These are phyloP conservation scores for Cladosporium sp. DNA, from an alignment of 2,329 filamentous ascomycete species.

Conservation along the genomic window DNA sequence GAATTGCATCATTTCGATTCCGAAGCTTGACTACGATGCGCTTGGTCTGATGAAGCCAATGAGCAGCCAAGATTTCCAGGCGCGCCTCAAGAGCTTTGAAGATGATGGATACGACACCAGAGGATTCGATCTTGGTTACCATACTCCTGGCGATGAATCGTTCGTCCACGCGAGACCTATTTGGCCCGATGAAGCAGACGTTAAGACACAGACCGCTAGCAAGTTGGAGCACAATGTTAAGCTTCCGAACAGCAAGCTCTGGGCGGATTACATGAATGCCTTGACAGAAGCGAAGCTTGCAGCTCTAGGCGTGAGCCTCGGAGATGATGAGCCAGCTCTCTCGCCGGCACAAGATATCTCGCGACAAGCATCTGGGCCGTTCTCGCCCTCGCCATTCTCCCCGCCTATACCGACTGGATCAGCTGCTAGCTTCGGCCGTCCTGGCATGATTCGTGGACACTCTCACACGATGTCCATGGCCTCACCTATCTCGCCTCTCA, in stretches of 20 bases:
- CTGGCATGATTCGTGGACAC: conserved; percentile 30
- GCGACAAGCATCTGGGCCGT: conserved; percentile 67
- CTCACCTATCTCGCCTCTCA: conserved; percentile 68
- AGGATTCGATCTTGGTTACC: conserved; percentile 58
- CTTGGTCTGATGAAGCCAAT: conserved; percentile 41
- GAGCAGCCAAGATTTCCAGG: conserved; percentile 50
- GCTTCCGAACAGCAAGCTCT: conserved; percentile 67
- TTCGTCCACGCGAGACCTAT: conserved; percentile 58
- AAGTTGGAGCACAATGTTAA: conserved; percentile 58
- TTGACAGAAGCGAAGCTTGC: conserved; percentile 88
- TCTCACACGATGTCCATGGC: conserved; percentile 58
- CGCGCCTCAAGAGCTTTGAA: conserved; percentile 64
- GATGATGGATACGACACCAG: conserved; percentile 64
- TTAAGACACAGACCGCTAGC: conserved; percentile 44
- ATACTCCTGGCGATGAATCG: conserved; percentile 40
- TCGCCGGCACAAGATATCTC: conserved; percentile 54
- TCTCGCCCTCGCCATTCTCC: conserved; percentile 74
- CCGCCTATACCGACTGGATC: conserved; percentile 78
- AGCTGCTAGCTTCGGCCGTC: conserved; percentile 58
- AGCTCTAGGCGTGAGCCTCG: conserved; percentile 80
- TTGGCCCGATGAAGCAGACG: conserved; percentile 57
- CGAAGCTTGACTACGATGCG: conserved; percentile 39
- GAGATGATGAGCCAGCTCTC: conserved; percentile 60
- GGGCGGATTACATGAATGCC: conserved; percentile 76
- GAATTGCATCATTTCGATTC: conserved; percentile 43